Evolutionary conservation across 2,329 filamentous ascomycete genomes (phyloP), one percentile per base, ranked within the genome.

Genomic region (Ophiostoma fasciatum): DNA sequence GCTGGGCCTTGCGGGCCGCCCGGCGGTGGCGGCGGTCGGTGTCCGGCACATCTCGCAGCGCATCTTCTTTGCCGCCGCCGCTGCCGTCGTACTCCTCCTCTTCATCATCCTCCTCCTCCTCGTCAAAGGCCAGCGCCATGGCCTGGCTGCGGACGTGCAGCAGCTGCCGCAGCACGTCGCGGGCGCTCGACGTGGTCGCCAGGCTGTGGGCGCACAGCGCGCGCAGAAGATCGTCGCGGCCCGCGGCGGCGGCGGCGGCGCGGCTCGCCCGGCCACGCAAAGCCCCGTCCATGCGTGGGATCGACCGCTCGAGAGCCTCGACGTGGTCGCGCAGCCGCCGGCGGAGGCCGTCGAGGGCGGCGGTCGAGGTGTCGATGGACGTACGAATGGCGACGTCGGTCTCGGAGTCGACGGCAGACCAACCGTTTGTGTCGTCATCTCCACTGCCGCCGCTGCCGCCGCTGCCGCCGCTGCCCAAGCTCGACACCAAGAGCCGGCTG

Each of bases 121-220:
- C n/a, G 15, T 74, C 70, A 33, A 88, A 66, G 10, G 72, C 67
- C 27, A 67, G 57, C 0, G 68, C 63, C 48, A 94, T 75, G 21
- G 76, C 75, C 39, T 80, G 71, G 28, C 71, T 68, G 30, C 88
- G 68, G 7, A 85, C 69, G 35, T 75, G 68, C 33, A 92, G 66
- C 48, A 94, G 88, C 55, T 90, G 77, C 7, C 73, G 64, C 36
- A 94, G 57, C 1, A 83, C 79, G 51, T 94, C 85, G 39, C 71
- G 75, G 0, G 82, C 75, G 0, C 84, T 81, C 1, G 80, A 84
- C 48, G 74, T 92, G 4, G 80, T 85, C 2, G 77, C 74, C 34
- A 96, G 63, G 42, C 83, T 85, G 52, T 85, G 87, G 0, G 87
- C 85, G 38, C 77, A 81, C 45, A 94, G 64, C 1, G 78, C 75